These are phyloP conservation scores for Exsudoporus frostii DNA, from an alignment of 768 basidiomycete genomes.

Conservation along the genomic window DNA sequence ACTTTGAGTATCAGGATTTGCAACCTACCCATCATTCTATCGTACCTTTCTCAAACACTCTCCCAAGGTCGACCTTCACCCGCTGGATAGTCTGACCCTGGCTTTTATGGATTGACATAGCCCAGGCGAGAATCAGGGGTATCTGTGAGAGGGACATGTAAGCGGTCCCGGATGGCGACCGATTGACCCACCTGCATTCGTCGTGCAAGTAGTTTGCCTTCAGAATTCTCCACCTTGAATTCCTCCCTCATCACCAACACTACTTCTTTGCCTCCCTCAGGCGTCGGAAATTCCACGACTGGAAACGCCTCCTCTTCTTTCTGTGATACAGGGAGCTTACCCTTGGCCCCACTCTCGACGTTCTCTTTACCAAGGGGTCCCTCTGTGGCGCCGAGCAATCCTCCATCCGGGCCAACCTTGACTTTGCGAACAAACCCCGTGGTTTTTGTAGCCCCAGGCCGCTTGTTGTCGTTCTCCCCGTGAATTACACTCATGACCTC, in stretches of 20 bases:
- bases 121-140: conserved; percentile 75
- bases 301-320: conserved; percentile 43
- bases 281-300: conserved; percentile 45
- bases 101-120: conserved; percentile 75
- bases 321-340: conserved; percentile 30
- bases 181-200: conserved; percentile 39
- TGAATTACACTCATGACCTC: conserved; percentile 15
- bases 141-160: conserved; percentile 37
- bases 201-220: conserved; percentile 47
- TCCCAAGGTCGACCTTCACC: conserved; percentile 61
- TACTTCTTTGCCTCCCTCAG: conserved; percentile 40
- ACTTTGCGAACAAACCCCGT: conserved; percentile 37
- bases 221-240: conserved; percentile 50
- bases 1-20: neutral
- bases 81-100: conserved; percentile 72
- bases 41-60: conserved; percentile 59
- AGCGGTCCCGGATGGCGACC: neutral
- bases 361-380: conserved; percentile 36
- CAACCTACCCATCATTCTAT: neutral
- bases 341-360: conserved; percentile 3
- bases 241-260: conserved; percentile 51
- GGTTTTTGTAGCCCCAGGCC: conserved; percentile 21
- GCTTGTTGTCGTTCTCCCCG: conserved; percentile 27
- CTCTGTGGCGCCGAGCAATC: conserved; percentile 10
- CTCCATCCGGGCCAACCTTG: conserved; percentile 28